Conservation (phyloP, 208 protist genomes). For the Balamuthia mandrillaris region DNA sequence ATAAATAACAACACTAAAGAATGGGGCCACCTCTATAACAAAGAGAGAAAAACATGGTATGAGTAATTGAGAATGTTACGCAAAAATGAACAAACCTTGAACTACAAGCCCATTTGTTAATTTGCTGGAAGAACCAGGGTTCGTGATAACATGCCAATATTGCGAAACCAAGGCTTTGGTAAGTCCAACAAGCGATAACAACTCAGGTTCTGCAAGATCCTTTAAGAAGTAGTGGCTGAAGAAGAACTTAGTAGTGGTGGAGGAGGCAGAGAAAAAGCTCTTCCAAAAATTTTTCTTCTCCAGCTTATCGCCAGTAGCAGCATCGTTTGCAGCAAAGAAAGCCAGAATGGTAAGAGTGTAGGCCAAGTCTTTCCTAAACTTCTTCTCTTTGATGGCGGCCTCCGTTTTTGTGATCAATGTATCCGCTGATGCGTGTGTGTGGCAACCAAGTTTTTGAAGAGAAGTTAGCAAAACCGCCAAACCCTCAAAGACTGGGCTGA, state of each 20-base stretch:
- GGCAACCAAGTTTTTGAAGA: neutral
- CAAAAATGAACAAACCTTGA: neutral
- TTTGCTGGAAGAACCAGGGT: no score
- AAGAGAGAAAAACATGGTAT: no score
- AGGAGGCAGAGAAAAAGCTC: neutral
- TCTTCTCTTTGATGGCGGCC: conserved; percentile 8
- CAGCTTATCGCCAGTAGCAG: neutral
- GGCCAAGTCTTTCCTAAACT: conserved; percentile 30
- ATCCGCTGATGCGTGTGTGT: neutral
- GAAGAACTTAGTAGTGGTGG: neutral
- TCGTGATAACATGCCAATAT: neutral
- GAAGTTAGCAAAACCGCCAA: neutral
- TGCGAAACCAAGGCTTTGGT: neutral
- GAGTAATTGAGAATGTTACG: neutral
- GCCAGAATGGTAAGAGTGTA: conserved; percentile 15
- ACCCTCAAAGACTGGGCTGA: neutral
- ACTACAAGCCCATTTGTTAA: neutral
- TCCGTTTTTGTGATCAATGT: neutral
- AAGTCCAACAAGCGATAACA: neutral
- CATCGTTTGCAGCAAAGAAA: neutral
- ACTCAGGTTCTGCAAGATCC: neutral
- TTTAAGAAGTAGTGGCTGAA: neutral
- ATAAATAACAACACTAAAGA: no score
- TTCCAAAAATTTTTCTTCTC: neutral
- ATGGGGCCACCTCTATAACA: no score